Evolutionary conservation across 2,329 filamentous ascomycete species (phyloP), one percentile per base, ranked within the genome.

Genomic region (Falciphora oryzae): DNA sequence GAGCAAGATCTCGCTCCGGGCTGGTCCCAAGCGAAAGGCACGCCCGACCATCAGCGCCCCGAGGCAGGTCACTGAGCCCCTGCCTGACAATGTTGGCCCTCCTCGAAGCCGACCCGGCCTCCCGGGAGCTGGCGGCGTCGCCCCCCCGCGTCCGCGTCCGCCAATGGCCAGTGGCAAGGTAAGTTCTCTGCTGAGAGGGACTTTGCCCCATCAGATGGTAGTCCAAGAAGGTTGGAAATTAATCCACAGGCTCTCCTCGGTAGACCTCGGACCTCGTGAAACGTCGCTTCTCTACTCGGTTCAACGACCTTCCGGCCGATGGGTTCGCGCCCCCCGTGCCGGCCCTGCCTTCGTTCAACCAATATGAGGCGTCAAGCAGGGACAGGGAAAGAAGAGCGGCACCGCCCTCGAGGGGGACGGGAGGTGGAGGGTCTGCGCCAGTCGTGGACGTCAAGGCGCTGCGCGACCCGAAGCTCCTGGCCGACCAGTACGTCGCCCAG

Each of bases 231-330:
- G 2, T 56, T 50, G 61, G 27, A 22, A 28, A 18, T 28, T 57
- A 11, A 62, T 38, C 13, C 25, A 57, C 25, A 38, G 16, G 44
- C 4, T 8, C n/a, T 18, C 28, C 8, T 53, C 32, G 59, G 4
- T 75, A 87, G 85, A 89, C 86, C 1, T 85, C 85, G 29, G 94
- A 99, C 75, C 82, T 98, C 64, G 93, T 99, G 66, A 98, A 98
- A 80, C 86, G 93, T 70, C 84, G 95, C 70, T 99, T 98, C 77
- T 98, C 95, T 56, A 93, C 93, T 57, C 89, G 94, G 66, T 96
- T 97, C 76, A 94, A 93, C 71, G 88, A 91, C 68, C 76, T 89
- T 1, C 90, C 90, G 1, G 79, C 86, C 66, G 88, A 91, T 71
- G 88, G 91, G 71, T 90, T 87, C 73, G 86, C 85, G n/a, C 85